Evolutionary conservation across 1,139 yeast genomes (phyloP).

Genomic region (Groenewaldozyma sp.): DNA sequence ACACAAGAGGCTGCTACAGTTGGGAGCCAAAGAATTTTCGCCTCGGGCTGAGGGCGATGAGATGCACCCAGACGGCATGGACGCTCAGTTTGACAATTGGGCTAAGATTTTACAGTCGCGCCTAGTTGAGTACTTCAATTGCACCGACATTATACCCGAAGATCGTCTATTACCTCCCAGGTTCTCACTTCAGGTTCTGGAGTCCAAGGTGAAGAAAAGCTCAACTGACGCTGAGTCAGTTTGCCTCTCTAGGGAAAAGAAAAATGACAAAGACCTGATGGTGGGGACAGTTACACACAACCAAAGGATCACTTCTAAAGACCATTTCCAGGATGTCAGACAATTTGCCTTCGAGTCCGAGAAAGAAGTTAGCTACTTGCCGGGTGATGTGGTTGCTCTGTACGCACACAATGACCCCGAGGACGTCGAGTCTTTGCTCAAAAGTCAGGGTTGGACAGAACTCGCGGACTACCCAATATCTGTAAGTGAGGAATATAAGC

Average conservation of each 20-base stretch:
- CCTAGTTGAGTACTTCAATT: constrained; percentile 26
- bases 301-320: constrained; percentile 50
- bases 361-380: constrained; percentile 35
- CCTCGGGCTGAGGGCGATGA: constrained; percentile 87
- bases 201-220: constrained; percentile 22
- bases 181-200: constrained; percentile 23
- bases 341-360: constrained; percentile 40
- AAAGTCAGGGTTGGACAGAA: constrained; percentile 64
- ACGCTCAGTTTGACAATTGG: constrained; percentile 72
- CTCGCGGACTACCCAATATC: constrained; percentile 47
- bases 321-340: constrained; percentile 89
- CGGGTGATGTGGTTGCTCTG: constrained; percentile 76
- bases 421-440: constrained; percentile 57
- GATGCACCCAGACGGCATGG: constrained; percentile 68
- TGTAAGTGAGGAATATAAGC: constrained; percentile 25
- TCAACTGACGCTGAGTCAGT: constrained; percentile 21
- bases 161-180: constrained; percentile 39
- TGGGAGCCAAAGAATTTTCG: constrained; percentile 70
- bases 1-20: constrained; percentile 64
- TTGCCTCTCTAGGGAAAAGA: constrained; percentile 23
- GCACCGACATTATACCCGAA: constrained; percentile 26
- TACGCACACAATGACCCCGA: constrained; percentile 63
- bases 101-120: constrained; percentile 43
- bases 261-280: constrained; percentile 14
- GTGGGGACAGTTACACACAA: constrained; percentile 42